Conservation (phyloP, 2,329 filamentous ascomycete genomes). For the Nannizzia gypsea region DNA sequence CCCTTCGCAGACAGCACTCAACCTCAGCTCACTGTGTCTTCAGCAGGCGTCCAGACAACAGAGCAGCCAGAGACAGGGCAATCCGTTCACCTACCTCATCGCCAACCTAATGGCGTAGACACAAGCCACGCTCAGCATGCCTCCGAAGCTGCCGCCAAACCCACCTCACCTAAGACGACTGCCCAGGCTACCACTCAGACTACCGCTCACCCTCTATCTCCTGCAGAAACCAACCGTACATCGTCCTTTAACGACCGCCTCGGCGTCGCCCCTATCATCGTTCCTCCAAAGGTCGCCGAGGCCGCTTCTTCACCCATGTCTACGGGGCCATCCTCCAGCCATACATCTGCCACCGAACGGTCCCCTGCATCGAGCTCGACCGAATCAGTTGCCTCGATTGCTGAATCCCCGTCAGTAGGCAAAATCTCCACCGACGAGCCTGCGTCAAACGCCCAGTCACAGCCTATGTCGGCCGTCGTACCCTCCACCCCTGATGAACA, state of each 20-base stretch:
- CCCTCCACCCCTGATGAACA: constrained; percentile 49
- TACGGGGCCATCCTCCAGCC: constrained; percentile 10
- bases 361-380: constrained; percentile 13
- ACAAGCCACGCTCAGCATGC: background rate
- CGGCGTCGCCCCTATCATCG: constrained; percentile 1
- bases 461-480: constrained; percentile 13
- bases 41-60: background rate
- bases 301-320: constrained; percentile 9
- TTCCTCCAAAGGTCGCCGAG: constrained; percentile 5
- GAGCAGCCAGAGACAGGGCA: background rate
- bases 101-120: background rate
- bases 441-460: background rate
- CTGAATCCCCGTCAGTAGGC: background rate
- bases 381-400: constrained; percentile 9
- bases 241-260: background rate
- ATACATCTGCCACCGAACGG: constrained; percentile 12
- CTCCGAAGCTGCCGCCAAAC: constrained; percentile 2
- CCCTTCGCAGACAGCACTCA: background rate
- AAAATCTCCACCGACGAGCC: constrained; percentile 1
- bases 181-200: background rate
- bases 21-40: background rate
- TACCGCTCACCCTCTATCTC: background rate
- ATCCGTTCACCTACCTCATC: background rate
- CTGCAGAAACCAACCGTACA: background rate
- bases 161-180: background rate